Percentiles rank a stretch among this genome's conserved stretches.
Conservation (phyloP, 495 filamentous ascomycete species). For the Talaromyces trachyspermus region DNA sequence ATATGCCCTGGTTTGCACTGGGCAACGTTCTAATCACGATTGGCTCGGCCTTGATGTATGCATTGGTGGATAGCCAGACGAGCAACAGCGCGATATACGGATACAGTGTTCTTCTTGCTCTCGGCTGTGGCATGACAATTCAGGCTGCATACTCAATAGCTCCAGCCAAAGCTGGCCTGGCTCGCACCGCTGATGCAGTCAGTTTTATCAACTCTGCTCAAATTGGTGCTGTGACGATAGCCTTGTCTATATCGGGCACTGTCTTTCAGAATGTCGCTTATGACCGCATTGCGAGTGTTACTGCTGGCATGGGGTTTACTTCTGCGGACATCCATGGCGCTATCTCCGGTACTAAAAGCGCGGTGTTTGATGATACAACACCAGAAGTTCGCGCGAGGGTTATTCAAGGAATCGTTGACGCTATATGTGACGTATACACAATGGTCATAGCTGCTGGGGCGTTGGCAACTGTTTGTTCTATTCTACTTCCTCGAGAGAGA, state of each 20-base stretch:
- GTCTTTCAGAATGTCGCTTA: slow-evolving; percentile 47
- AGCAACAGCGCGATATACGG: slow-evolving; percentile 39
- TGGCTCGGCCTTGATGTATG: slow-evolving; percentile 42
- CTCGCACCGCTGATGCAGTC: background rate
- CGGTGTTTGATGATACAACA: background rate
- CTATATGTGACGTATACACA: slow-evolving; percentile 6
- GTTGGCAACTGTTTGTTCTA: slow-evolving; percentile 3
- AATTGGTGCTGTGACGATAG: slow-evolving; percentile 42
- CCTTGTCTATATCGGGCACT: slow-evolving; percentile 46
- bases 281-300: background rate
- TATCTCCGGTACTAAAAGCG: slow-evolving; percentile 7
- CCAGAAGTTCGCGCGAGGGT: background rate
- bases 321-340: slow-evolving; percentile 5
- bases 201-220: slow-evolving; percentile 24
- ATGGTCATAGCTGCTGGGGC: slow-evolving; percentile 10
- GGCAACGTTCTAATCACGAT: slow-evolving; percentile 36
- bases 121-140: slow-evolving; percentile 42
- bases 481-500: slow-evolving; percentile 2
- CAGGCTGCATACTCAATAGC: slow-evolving; percentile 46
- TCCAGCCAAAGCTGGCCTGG: slow-evolving; percentile 27
- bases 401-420: slow-evolving; percentile 6
- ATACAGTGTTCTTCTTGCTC: slow-evolving; percentile 38
- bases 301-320: slow-evolving; percentile 3
- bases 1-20: slow-evolving; percentile 47
- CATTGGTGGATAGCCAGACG: slow-evolving; percentile 21